Evolutionary conservation across 2,329 filamentous ascomycete genomes (phyloP).

Genomic region (Aspergillus pseudoviridinutans): DNA sequence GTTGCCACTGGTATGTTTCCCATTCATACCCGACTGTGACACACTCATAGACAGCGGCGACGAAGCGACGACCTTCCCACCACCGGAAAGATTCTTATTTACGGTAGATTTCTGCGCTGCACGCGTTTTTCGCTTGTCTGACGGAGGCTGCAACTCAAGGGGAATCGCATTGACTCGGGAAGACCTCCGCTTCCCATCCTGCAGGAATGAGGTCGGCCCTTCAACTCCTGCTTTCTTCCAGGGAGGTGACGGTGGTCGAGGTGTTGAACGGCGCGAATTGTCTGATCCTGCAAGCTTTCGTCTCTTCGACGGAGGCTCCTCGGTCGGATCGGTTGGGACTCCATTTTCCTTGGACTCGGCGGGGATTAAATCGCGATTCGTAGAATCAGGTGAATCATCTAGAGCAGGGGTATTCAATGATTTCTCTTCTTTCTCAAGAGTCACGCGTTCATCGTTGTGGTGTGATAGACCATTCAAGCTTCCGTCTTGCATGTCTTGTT

Average conservation of each 20-base stretch:
- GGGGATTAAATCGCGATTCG: slow-evolving; percentile 21
- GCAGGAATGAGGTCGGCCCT: slow-evolving; percentile 79
- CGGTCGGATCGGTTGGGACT: slow-evolving; percentile 23
- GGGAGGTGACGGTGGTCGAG: slow-evolving; percentile 66
- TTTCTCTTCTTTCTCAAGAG: slow-evolving; percentile 24
- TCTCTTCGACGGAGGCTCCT: slow-evolving; percentile 44
- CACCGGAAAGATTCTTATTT: slow-evolving; percentile 25
- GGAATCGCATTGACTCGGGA: slow-evolving; percentile 52
- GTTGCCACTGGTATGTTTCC: slow-evolving; percentile 28
- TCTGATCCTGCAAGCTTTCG: slow-evolving; percentile 39
- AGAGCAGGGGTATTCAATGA: slow-evolving; percentile 17
- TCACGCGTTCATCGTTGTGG: slow-evolving; percentile 35
- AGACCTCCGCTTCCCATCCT: slow-evolving; percentile 59
- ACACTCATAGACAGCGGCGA: slow-evolving; percentile 30
- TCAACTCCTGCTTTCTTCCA: slow-evolving; percentile 87
- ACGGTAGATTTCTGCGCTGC: slow-evolving; percentile 33
- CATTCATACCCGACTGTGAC: slow-evolving; percentile 26
- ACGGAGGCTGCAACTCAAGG: slow-evolving; percentile 45
- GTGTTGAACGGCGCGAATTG: slow-evolving; percentile 33
- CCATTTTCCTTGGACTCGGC: slow-evolving; percentile 28
- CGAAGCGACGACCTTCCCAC: slow-evolving; percentile 22
- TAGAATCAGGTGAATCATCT: slow-evolving; percentile 20
- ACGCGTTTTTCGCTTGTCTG: slow-evolving; percentile 46
- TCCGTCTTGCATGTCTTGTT: slow-evolving; percentile 47
- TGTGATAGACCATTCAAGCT: slow-evolving; percentile 38